Evolutionary conservation across 352 stramenopile species (phyloP).

Genomic region (Phytophthora citricola): DNA sequence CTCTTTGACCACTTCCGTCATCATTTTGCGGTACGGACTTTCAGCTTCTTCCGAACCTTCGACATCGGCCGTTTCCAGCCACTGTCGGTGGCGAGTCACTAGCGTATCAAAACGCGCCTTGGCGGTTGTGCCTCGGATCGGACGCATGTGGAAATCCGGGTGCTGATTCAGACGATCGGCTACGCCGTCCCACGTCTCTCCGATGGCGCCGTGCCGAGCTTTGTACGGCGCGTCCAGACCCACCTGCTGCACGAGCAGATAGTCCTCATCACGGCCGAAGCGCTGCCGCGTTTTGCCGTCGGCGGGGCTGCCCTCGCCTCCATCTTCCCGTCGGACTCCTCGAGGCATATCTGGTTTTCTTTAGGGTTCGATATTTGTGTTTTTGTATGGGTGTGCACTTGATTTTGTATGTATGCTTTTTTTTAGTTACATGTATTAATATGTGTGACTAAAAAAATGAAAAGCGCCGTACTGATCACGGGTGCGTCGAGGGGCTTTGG

Average conservation of each 20-base stretch:
- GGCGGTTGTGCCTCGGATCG: constrained; percentile 35
- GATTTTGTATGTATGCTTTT: not conserved
- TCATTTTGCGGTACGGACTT: constrained; percentile 14
- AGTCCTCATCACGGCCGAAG: constrained; percentile 31
- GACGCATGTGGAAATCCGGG: constrained; percentile 34
- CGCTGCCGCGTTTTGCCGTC: constrained; percentile 22
- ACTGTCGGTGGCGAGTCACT: constrained; percentile 24
- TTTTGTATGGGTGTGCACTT: too few species aligned
- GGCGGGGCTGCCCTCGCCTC: not conserved
- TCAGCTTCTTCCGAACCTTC: constrained; percentile 5
- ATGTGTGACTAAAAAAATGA: constrained; percentile 7
- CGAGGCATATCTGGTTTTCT: constrained; percentile 10
- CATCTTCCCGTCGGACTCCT: constrained; percentile 13
- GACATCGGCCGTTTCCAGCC: constrained; percentile 3
- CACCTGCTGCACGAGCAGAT: constrained; percentile 22
- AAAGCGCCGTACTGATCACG: constrained; percentile 71
- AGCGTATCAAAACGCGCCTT: constrained; percentile 36
- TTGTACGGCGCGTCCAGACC: constrained; percentile 27
- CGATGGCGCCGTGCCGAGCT: constrained; percentile 26
- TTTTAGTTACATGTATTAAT: too few species aligned
- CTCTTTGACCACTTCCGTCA: constrained; percentile 27
- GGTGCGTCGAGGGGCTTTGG: constrained; percentile 89
- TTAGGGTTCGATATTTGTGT: not conserved
- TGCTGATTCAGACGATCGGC: constrained; percentile 28
- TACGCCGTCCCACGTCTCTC: constrained; percentile 25